Conservation (phyloP, 2,329 filamentous ascomycete genomes). For the Arachnomyces sp. region DNA sequence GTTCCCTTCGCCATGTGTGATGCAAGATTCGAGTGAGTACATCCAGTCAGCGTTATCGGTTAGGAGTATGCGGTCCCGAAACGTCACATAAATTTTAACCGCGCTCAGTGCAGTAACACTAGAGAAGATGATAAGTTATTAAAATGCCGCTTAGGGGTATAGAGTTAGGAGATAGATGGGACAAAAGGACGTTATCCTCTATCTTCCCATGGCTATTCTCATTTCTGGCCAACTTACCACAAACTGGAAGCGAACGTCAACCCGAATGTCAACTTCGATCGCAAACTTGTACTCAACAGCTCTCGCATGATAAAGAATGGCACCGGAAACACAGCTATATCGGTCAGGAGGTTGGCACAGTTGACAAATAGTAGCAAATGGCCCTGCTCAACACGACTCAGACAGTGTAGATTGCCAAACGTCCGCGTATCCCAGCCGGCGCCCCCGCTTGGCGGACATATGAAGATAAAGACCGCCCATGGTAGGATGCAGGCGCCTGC, state of each 20-base stretch:
- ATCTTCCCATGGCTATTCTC: no score
- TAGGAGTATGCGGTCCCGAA: slow-evolving; percentile 31
- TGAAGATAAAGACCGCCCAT: slow-evolving; percentile 33
- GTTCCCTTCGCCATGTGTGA: slow-evolving; percentile 35
- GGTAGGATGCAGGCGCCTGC: slow-evolving; percentile 28
- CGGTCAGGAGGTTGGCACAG: slow-evolving; percentile 35
- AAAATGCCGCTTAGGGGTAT: no score
- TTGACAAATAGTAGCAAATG: slow-evolving; percentile 33
- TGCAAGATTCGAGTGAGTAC: slow-evolving; percentile 35
- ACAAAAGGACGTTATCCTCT: not conserved
- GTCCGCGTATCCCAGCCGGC: slow-evolving; percentile 32
- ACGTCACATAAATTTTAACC: slow-evolving; percentile 33
- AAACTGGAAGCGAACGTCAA: slow-evolving; percentile 33
- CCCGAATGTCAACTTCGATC: slow-evolving; percentile 30
- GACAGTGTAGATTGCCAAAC: slow-evolving; percentile 30
- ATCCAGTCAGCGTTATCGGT: slow-evolving; percentile 33
- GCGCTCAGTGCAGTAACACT: slow-evolving; percentile 33
- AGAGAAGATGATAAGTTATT: slow-evolving; percentile 9
- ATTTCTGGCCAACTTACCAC: slow-evolving; percentile 20
- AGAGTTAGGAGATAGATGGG: no score
- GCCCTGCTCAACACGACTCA: slow-evolving; percentile 29
- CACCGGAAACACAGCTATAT: slow-evolving; percentile 33
- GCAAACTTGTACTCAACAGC: slow-evolving; percentile 33
- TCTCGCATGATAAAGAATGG: slow-evolving; percentile 34
- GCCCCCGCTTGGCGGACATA: slow-evolving; percentile 30